phyloP scores from a whole-genome alignment of 768 basidiomycete species.

The Macrolepiota fuliginosa region DNA sequence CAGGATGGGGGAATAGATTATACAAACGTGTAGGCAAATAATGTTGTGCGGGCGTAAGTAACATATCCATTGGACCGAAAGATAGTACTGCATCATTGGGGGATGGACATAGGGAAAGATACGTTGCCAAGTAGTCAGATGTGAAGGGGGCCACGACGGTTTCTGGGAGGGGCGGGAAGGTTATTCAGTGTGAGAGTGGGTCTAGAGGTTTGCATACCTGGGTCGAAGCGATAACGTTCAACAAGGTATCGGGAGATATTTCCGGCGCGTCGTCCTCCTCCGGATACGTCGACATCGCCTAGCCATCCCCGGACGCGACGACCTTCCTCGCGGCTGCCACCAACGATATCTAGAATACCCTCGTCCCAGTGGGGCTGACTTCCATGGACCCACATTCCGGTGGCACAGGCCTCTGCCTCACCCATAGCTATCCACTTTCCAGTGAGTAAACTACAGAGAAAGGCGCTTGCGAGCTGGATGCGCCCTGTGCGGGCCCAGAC shows the following conservation, averaged over 20 bases:
- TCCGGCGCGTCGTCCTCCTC: conserved; percentile 61
- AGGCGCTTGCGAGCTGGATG: conserved; percentile 74
- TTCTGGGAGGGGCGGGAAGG: conserved; percentile 38
- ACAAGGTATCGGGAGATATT: conserved; percentile 72
- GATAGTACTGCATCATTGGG: conserved; percentile 73
- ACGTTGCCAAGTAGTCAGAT: conserved; percentile 71
- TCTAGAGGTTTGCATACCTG: conserved; percentile 40
- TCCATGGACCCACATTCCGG: conserved; percentile 77
- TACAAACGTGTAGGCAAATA: conserved; percentile 75
- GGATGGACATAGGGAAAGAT: conserved; percentile 74
- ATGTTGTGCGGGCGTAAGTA: conserved; percentile 73
- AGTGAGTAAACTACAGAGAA: conserved; percentile 65
- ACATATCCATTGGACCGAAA: conserved; percentile 78
- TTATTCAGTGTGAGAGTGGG: conserved; percentile 11
- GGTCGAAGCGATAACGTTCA: conserved; percentile 79
- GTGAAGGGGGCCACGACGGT: conserved; percentile 76
- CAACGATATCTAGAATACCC: conserved; percentile 71
- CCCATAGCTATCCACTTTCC: conserved; percentile 73
- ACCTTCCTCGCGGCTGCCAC: conserved; percentile 73
- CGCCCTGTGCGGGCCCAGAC: conserved; percentile 79
- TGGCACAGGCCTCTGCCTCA: conserved; percentile 75
- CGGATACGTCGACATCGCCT: conserved; percentile 74
- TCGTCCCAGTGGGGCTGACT: conserved; percentile 75
- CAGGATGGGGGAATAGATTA: conserved; percentile 76
- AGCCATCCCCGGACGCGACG: conserved; percentile 73